phyloP scores from a whole-genome alignment of 208 protist species.

The Acanthamoeba triangularis region DNA sequence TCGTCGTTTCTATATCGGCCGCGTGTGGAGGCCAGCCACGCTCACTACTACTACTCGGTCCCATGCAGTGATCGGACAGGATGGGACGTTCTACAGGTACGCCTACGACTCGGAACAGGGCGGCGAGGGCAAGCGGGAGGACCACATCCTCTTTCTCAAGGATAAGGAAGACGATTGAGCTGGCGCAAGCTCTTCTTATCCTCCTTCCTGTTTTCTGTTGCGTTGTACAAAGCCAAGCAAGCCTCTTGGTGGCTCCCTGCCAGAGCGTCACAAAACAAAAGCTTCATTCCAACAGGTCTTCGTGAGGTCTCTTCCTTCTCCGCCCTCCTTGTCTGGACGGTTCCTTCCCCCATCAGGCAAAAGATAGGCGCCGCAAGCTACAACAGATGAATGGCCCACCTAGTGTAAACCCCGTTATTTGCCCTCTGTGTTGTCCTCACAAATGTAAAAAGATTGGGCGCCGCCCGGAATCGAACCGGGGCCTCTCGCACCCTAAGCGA shows the following conservation, averaged over 20 bases:
- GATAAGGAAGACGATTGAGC: constrained; percentile 60
- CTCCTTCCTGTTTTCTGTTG: background rate
- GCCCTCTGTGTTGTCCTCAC: no score
- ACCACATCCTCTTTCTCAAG: constrained; percentile 73
- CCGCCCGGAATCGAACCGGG: background rate
- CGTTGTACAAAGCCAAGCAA: background rate
- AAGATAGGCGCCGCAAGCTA: no score
- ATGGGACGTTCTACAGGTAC: constrained; percentile 77
- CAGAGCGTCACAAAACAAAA: background rate
- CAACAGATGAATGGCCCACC: no score
- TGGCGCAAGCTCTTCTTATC: background rate
- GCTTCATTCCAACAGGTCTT: no score
- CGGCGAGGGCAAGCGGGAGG: constrained; percentile 68
- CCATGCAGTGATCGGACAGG: constrained; percentile 45
- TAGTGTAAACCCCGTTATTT: no score
- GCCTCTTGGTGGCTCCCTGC: no score
- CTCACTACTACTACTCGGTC: no score
- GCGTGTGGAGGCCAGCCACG: no score
- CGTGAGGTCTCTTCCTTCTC: no score
- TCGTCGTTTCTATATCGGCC: no score
- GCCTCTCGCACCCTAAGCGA: background rate
- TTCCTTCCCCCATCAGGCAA: no score
- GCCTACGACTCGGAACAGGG: constrained; percentile 56
- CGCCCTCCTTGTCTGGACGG: no score
- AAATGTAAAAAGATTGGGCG: background rate